A percentile compares a stretch with the other conserved stretches of the same genome.
Conservation (phyloP, 257 asterid genomes). For the Paraleonurus japonicus region DNA sequence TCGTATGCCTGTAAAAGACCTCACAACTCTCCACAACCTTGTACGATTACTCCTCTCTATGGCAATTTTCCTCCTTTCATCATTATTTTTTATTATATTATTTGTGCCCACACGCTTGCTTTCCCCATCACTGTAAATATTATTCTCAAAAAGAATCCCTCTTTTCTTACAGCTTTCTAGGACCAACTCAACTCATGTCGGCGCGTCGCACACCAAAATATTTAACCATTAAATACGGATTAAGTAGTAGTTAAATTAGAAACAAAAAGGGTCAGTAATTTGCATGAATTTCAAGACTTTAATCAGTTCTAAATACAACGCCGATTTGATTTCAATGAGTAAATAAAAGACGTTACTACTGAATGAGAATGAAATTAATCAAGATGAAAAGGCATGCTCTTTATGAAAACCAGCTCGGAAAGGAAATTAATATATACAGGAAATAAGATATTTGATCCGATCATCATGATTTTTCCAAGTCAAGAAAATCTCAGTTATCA, state of each 20-base stretch:
- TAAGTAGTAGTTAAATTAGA: not conserved
- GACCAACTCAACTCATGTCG: conserved; percentile 21
- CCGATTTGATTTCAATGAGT: no score
- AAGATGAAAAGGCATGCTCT: not conserved
- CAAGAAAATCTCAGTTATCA: conserved; percentile 24
- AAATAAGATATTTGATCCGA: conserved; percentile 21
- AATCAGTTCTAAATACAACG: no score
- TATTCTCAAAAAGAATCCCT: conserved; percentile 10
- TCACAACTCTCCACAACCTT: conserved; percentile 24
- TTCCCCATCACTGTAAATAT: conserved; percentile 20
- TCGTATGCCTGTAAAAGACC: conserved; percentile 26
- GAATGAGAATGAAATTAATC: no score
- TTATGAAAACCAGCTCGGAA: conserved; percentile 7
- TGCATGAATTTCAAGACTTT: no score
- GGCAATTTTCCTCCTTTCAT: conserved; percentile 10
- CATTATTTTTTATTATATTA: not conserved
- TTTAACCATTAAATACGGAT: not conserved
- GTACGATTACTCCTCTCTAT: conserved; percentile 27
- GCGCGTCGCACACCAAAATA: conserved; percentile 31
- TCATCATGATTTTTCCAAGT: not conserved
- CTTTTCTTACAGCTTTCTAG: conserved; percentile 23
- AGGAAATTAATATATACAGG: conserved; percentile 26
- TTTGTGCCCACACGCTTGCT: conserved; percentile 50
- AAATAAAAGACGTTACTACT: no score
- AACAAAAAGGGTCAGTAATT: no score